Evolutionary conservation across 352 stramenopile genomes (phyloP).

Genomic region (Pythium plurisporium): DNA sequence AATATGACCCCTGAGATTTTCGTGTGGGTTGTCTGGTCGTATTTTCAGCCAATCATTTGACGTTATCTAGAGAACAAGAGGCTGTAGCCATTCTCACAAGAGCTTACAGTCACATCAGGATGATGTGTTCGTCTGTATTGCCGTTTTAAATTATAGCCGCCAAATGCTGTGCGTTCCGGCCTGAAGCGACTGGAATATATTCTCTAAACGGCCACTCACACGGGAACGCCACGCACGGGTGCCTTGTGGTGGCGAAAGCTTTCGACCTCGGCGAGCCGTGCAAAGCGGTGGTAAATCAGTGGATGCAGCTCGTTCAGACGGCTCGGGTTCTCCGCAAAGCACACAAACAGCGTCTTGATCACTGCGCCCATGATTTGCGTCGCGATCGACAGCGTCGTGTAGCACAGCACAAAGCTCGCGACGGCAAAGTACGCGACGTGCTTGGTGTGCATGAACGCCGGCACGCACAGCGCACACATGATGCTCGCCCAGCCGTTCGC

Average conservation of each 20-base stretch:
- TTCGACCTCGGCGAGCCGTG: constrained; percentile 78
- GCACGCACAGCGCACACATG: constrained; percentile 68
- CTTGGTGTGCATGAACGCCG: constrained; percentile 41
- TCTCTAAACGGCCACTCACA: background rate
- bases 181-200: background rate
- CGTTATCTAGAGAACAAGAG: constrained; percentile 13
- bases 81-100: background rate
- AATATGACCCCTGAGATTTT: constrained; percentile 12
- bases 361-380: constrained; percentile 68
- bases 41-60: constrained; percentile 14
- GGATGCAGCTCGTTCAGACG: constrained; percentile 77
- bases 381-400: constrained; percentile 74
- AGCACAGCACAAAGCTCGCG: constrained; percentile 67
- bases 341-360: constrained; percentile 86
- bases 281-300: constrained; percentile 85
- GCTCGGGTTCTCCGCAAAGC: constrained; percentile 77
- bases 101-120: too few relatives aligned
- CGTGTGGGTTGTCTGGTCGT: background rate
- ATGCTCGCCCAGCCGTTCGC: constrained; percentile 75
- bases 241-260: constrained; percentile 77
- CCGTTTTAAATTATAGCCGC: background rate
- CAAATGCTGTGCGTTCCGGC: too few relatives aligned
- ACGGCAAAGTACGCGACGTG: constrained; percentile 78
- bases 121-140: background rate
- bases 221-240: constrained; percentile 11